These are phyloP conservation scores for Xylariaceae sp. DNA, from an alignment of 2,329 filamentous ascomycete genomes.

Conservation along the genomic window DNA sequence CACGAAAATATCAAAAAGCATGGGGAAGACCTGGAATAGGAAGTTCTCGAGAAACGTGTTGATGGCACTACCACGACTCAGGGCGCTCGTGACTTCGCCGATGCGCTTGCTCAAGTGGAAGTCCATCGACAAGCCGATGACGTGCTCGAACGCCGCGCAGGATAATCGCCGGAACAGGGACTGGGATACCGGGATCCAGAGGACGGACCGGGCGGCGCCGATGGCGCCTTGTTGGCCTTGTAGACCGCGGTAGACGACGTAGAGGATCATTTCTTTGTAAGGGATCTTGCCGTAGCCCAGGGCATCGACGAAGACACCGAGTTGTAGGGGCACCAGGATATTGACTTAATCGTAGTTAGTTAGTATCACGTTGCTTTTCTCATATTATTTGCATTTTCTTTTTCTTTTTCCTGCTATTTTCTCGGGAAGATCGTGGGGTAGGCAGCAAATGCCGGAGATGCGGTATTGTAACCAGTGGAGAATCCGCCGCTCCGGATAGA, in stretches of 20 bases:
- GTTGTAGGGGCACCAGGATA: constrained; percentile 39
- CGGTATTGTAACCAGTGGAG: neutral
- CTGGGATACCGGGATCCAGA: constrained; percentile 47
- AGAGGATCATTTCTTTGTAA: constrained; percentile 40
- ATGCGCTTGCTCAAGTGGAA: constrained; percentile 48
- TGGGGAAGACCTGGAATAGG: constrained; percentile 46
- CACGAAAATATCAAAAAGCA: constrained; percentile 46
- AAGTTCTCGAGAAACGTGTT: constrained; percentile 47
- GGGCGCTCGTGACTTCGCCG: constrained; percentile 47
- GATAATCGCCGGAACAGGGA: constrained; percentile 40
- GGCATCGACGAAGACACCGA: constrained; percentile 38
- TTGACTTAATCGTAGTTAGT: constrained; percentile 32
- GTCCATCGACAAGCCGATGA: constrained; percentile 43
- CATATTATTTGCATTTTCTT: neutral
- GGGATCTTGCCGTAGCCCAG: constrained; percentile 39
- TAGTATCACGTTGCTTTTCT: neutral
- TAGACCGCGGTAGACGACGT: constrained; percentile 40
- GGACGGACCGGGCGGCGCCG: constrained; percentile 38
- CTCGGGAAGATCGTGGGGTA: neutral
- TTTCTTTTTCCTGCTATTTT: neutral
- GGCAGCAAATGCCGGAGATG: neutral
- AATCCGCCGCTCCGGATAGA: too few species aligned
- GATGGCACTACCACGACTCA: constrained; percentile 43
- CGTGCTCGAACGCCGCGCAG: constrained; percentile 43
- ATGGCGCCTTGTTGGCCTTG: constrained; percentile 43